Evolutionary conservation across 148 eudicot species (phyloP), one percentile per base, ranked within the genome.

Genomic region (Nepenthes gracilis): DNA sequence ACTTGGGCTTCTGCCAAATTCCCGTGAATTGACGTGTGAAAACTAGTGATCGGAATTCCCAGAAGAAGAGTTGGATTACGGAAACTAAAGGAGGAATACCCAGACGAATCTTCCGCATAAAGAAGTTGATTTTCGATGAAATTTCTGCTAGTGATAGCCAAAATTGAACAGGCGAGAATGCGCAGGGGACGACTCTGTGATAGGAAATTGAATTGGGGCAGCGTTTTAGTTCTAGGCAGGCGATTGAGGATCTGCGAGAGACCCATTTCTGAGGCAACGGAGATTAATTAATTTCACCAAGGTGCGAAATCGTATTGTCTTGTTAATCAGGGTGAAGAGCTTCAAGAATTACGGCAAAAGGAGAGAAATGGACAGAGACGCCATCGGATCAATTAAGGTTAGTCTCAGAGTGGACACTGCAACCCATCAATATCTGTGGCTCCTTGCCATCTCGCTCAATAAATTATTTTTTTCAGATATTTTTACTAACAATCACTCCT

Each of bases 21-120:
- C 1, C 54, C 72, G 67, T 71, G 81, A 67, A 68, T 63, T 47
- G 75, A 61, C 13, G 79, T 74, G 77, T 47, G 61, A 47, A 61
- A 64, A 55, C 47, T 49, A 43, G 61, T n/a, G 35, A 2, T 52
- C 37, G 32, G 10, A 11, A 9, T 43, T 23, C 9, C 51, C 35
- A 12, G 59, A 65, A 53, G 65, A 57, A 49, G 58, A 52, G 52
- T 14, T 40, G 35, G 49, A 36, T 36, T 57, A 9, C 8, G 12
- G 54, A 10, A 43, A 5, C 14, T 37, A 2, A 1, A 33, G 6
- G 13, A 10, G 52, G 63, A 47, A 45, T 54, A 48, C 32, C 60
- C 40, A 54, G 55, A 33, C 38, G 56, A 23, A 13, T 54, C 40
- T 50, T 57, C 36, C n/a, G 35, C 34, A 33, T 45, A 50, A 43